Base-by-base conservation (phyloP, 2,329 filamentous ascomycete genomes). In the Metarhizium album region DNA sequence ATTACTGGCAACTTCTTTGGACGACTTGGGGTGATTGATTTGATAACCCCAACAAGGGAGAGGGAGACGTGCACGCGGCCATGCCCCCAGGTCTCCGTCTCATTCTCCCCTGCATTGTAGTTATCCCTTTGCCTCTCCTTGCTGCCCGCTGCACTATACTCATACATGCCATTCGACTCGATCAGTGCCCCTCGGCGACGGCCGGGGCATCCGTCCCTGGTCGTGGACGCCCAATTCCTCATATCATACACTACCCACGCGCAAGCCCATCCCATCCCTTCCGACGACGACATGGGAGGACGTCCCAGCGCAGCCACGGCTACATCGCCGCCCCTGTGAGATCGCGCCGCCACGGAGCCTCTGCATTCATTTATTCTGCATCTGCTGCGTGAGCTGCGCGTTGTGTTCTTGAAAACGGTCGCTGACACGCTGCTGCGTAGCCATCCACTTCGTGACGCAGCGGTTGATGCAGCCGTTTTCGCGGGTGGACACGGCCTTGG, bases 361-460 rank as follows among this genome's bases (percentile, higher is more conserved):
- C 16, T n/a, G n/a, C 37, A 22, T 40, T 16, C 72, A 74, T 62
- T 70, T 71, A 56, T 70, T 67, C 60, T 70, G 70, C 71, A 76
- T 71, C 62, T 70, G 68, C 62, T 78, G 72, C 60, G 71, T 69
- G 55, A 76, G 74, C 73, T 82, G 79, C 61, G 78, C 75, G 57
- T 82, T 84, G 64, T 83, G 77, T 68, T 84, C 82, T 65, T 81
- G 78, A 80, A 97, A 98, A 57, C 93, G 82, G 72, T 95, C 87
- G 63, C 90, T 88, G 61, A 98, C 77, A 54, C 93, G 84, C 71
- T 93, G 88, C 57, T 88, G 88, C 56, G 85, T 85, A 69, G 94
- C 93, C 78, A 97, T 84, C 71, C 88, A 88, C 77, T 98, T 98
- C 72, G 93, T 86, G 55, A 97, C 90, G 72, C 93, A 98, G 63